Conservation (phyloP, 495 filamentous ascomycete genomes). For the Aspergillus nanangensis region DNA sequence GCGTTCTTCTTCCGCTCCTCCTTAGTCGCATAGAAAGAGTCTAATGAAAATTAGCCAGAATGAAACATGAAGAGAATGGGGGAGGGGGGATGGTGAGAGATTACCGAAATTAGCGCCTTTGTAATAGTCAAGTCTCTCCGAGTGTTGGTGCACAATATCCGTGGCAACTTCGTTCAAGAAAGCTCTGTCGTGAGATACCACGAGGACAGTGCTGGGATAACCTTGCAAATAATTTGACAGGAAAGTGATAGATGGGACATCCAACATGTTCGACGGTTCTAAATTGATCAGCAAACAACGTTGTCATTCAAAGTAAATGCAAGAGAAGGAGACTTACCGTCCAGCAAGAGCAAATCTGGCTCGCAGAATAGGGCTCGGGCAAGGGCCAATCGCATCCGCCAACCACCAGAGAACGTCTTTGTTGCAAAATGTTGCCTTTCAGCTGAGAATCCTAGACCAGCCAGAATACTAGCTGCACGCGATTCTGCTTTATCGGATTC, state of each 20-base stretch:
- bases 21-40: conserved; percentile 96
- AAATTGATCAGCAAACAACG: too few species aligned
- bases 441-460: conserved; percentile 92
- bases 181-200: conserved; percentile 97
- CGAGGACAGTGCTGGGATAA: conserved; percentile 92
- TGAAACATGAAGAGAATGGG: background rate
- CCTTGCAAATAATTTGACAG: conserved; percentile 90
- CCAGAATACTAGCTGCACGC: conserved; percentile 89
- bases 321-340: conserved; percentile 49
- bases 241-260: conserved; percentile 99
- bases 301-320: too few species aligned
- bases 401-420: conserved; percentile 98
- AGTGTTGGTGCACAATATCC: conserved; percentile 98
- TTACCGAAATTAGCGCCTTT: conserved; percentile 86
- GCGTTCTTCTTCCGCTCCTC: conserved; percentile 96
- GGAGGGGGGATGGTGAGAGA: conserved; percentile 5
- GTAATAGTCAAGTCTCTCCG: conserved; percentile 96
- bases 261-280: conserved; percentile 99
- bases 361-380: conserved; percentile 97
- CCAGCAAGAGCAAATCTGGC: conserved; percentile 90
- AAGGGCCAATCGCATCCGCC: conserved; percentile 96
- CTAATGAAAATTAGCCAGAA: conserved; percentile 25
- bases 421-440: conserved; percentile 92
- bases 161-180: conserved; percentile 99
- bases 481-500: conserved; percentile 98